These are phyloP conservation scores for Pulveroboletus sp. DNA, from an alignment of 768 basidiomycete genomes.

Conservation along the genomic window DNA sequence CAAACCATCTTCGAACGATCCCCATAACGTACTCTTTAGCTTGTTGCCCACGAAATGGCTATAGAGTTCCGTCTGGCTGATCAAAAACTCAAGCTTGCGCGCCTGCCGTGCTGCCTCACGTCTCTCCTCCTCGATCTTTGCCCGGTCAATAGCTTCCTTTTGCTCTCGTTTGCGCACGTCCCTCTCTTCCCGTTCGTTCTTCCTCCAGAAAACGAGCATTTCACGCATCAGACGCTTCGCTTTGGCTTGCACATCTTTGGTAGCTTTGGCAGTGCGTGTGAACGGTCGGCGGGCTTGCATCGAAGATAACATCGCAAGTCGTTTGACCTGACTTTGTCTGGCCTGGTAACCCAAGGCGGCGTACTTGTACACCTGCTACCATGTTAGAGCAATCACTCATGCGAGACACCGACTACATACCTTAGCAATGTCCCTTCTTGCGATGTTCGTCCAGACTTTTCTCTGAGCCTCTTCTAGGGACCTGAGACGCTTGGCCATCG, in stretches of 20 bases:
- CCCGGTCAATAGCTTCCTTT: slow-evolving; percentile 85
- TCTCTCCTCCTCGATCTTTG: slow-evolving; percentile 87
- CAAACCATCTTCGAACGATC: slow-evolving; percentile 12
- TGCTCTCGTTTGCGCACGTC: slow-evolving; percentile 91
- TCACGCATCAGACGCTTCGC: slow-evolving; percentile 89
- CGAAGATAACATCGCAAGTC: slow-evolving; percentile 68
- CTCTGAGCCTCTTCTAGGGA: slow-evolving; percentile 78
- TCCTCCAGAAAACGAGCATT: slow-evolving; percentile 97
- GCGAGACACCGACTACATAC: slow-evolving; percentile 32
- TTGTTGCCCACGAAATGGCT: slow-evolving; percentile 99
- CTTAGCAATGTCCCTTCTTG: slow-evolving; percentile 78
- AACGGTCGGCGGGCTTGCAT: slow-evolving; percentile 76
- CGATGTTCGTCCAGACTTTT: slow-evolving; percentile 90
- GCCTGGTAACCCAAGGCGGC: slow-evolving; percentile 62
- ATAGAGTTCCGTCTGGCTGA: slow-evolving; percentile 97
- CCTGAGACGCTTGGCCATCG: slow-evolving; percentile 71
- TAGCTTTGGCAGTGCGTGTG: slow-evolving; percentile 66
- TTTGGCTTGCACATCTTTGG: slow-evolving; percentile 80
- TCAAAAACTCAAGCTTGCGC: slow-evolving; percentile 95
- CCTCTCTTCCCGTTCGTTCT: slow-evolving; percentile 94
- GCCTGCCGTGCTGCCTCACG: slow-evolving; percentile 92
- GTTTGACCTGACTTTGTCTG: slow-evolving; percentile 65
- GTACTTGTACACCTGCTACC: slow-evolving; percentile 70
- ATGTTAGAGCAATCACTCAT: slow-evolving; percentile 4
- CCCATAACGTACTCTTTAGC: slow-evolving; percentile 64